These are phyloP conservation scores for Ambrosia artemisiifolia DNA, from an alignment of 129 eudicot species.

Conservation along the genomic window DNA sequence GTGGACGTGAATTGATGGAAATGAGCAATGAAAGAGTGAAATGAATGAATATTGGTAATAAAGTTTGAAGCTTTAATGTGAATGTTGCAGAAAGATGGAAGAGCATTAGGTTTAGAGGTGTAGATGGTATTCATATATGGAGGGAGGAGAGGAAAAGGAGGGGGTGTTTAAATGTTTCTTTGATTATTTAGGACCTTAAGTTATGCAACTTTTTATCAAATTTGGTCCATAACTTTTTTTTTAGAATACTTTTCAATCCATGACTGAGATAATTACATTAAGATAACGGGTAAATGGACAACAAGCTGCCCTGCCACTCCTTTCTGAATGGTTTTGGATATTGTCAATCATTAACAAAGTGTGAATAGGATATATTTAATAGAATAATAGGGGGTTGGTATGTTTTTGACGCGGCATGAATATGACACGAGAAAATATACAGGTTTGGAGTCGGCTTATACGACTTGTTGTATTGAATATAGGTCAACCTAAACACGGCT, in stretches of 20 bases:
- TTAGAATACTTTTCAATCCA: too few species aligned
- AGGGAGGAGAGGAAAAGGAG: constrained; percentile 17
- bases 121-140: constrained; percentile 18
- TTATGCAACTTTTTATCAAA: neutral
- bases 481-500: too few species aligned
- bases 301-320: too few species aligned
- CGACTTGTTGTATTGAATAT: too few species aligned
- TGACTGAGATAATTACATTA: too few species aligned
- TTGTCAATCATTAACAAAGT: neutral
- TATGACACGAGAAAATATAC: too few species aligned
- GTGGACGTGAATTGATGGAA: neutral
- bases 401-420: too few species aligned
- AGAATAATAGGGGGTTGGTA: too few species aligned
- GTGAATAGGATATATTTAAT: too few species aligned
- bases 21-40: constrained; percentile 9
- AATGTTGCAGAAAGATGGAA: constrained; percentile 1
- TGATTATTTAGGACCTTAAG: constrained; percentile 8
- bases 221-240: neutral
- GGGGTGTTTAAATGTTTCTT: constrained; percentile 26
- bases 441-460: too few species aligned
- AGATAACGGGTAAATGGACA: too few species aligned
- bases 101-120: constrained; percentile 8
- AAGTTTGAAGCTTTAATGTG: constrained; percentile 1
- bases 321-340: too few species aligned
- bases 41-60: constrained; percentile 1